Base-by-base conservation (phyloP, 352 stramenopile genomes). In the Elongisporangium prolatum region DNA sequence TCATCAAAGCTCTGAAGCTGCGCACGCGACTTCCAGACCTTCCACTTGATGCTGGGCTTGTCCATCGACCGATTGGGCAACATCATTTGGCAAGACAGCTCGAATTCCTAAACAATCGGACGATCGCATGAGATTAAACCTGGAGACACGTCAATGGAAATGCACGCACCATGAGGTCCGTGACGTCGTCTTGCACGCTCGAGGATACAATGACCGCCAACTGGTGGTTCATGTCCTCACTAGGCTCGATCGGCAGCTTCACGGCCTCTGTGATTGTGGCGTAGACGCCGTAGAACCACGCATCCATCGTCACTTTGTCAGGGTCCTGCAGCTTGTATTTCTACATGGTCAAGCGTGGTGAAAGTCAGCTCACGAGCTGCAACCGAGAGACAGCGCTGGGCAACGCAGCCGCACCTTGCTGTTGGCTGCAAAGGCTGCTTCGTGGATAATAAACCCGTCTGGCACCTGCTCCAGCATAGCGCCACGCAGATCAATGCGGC, bases 201-300 rank as follows among this genome's bases (percentile, higher is more conserved):
- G 72, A 67, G 7, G 71, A 85, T 21, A 91, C 54, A 21, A 86
- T 66, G 3, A 71, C 68, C 18, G 77, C 77, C 57, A 89, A 87
- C 56, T 72, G 70, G 55, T 67, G 65, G 22, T 66, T 68, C 8
- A 77, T 69, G n/a, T 71, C 60, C 48, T 80, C 64, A 22, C 54
- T 74, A 50, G 57, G 60, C 5, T 65, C 68, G 54, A 90, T 78
- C 20, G 69, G 62, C 17, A 80, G 61, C 1, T 74, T 77, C 60
- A 71, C 54, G 56, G 77, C 80, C 63, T 91, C 76, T 8, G 83
- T 88, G 59, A 89, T 89, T 11, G 80, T 73, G 37, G 73, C 72
- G 63, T 93, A 93, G 48, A 91, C 75, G 3, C 78, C 80, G 28
- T 81, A 78, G 68, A 93, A 93, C 83, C 83, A 93, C 24, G 80